Evolutionary conservation across 306 rosid genomes (phyloP).

Genomic region (Prunus davidiana): DNA sequence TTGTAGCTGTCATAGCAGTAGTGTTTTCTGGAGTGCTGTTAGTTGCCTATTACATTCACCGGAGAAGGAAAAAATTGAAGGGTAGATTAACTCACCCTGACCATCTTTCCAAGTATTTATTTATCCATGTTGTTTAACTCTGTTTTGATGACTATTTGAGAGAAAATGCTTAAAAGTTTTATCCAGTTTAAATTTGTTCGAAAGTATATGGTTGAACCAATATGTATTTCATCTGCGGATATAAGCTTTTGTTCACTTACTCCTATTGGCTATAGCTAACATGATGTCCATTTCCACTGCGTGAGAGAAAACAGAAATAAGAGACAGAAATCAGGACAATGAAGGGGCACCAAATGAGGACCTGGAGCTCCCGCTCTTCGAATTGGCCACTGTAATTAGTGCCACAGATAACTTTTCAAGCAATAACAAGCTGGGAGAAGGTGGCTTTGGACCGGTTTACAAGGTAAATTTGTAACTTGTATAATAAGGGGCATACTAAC

Average conservation of each 20-base stretch:
- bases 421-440: slow-evolving; percentile 47
- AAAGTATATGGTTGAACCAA: background rate
- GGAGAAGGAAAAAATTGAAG: slow-evolving; percentile 4
- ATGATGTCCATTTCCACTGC: background rate
- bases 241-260: background rate
- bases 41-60: slow-evolving; percentile 7
- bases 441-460: slow-evolving; percentile 71
- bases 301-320: background rate
- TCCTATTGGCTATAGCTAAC: background rate
- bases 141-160: background rate
- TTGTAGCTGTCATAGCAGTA: background rate
- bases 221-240: background rate
- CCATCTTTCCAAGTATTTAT: background rate
- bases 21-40: slow-evolving; percentile 18
- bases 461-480: slow-evolving; percentile 19
- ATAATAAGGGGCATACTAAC: too few species aligned
- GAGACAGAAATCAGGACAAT: background rate
- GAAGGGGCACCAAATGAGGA: slow-evolving; percentile 25
- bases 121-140: background rate
- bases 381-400: slow-evolving; percentile 24
- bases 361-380: slow-evolving; percentile 44
- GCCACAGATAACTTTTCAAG: slow-evolving; percentile 48
- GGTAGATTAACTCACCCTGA: slow-evolving; percentile 15
- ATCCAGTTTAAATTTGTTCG: background rate
- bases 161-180: background rate